Evolutionary conservation across 2,329 filamentous ascomycete genomes (phyloP).

Genomic region (Aschersonia sp.): DNA sequence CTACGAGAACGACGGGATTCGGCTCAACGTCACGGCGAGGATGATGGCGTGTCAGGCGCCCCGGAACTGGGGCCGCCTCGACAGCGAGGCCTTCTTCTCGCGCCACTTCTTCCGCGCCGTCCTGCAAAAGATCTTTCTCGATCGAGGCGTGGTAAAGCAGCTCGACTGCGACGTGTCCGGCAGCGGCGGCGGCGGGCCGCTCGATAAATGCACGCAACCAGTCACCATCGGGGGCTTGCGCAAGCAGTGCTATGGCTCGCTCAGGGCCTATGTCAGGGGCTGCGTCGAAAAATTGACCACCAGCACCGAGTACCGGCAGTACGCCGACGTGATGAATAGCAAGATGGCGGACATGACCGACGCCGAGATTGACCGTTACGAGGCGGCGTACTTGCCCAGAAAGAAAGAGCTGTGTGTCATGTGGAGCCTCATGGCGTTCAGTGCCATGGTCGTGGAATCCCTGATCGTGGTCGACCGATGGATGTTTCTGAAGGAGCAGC

Average conservation of each 20-base stretch:
- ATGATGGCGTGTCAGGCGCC: conserved; percentile 98
- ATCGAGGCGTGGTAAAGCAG: conserved; percentile 60
- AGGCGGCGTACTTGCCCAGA: conserved; percentile 43
- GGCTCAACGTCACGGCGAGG: conserved; percentile 86
- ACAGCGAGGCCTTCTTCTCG: conserved; percentile 80
- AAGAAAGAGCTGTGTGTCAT: conserved; percentile 75
- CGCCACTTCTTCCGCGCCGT: conserved; percentile 87
- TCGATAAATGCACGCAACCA: conserved; percentile 52
- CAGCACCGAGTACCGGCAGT: conserved; percentile 39
- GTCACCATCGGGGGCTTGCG: conserved; percentile 76
- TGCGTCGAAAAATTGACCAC: conserved; percentile 61
- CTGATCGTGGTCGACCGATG: conserved; percentile 84
- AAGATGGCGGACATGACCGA: conserved; percentile 59
- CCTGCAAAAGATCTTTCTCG: conserved; percentile 82
- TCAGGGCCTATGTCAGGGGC: conserved; percentile 64
- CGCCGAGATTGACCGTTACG: conserved; percentile 60
- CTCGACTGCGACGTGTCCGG: conserved; percentile 20
- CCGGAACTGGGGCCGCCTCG: conserved; percentile 70
- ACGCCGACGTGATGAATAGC: conserved; percentile 45
- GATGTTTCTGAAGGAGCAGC: conserved; percentile 72
- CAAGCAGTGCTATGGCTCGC: conserved; percentile 65
- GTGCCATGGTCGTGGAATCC: conserved; percentile 76
- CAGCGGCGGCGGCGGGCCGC: conserved; percentile 18
- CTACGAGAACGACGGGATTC: conserved; percentile 48
- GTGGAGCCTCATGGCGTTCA: conserved; percentile 95